Percentiles rank a stretch among this genome's conserved stretches.
Conservation (phyloP, 1,284 basidiomycete species). For the Inonotus hispidus region DNA sequence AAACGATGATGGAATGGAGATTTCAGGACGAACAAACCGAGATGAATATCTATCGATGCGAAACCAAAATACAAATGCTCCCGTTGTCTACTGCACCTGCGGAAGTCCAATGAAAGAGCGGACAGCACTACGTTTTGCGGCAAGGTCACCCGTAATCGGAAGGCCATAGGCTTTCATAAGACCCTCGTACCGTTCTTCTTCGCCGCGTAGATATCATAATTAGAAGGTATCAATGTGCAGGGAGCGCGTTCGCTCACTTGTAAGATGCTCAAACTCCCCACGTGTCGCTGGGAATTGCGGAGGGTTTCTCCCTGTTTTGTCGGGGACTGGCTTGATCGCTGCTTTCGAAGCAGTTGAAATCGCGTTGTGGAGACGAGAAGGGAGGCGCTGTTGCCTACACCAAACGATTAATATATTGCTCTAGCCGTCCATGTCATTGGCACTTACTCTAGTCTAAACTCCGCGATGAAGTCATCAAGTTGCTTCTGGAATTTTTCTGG, state of each 20-base stretch:
- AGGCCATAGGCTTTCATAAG: conserved; percentile 32
- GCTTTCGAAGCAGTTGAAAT: conserved; percentile 29
- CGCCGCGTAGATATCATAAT: background rate
- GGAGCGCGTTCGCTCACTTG: conserved; percentile 27
- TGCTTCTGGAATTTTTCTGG: conserved; percentile 30
- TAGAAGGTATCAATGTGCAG: background rate
- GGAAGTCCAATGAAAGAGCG: conserved; percentile 35
- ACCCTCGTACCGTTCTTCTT: conserved; percentile 37
- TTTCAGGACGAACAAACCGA: background rate
- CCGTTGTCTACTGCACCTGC: conserved; percentile 2
- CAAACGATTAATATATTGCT: background rate
- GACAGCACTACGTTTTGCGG: conserved; percentile 33
- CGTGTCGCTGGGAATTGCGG: conserved; percentile 34
- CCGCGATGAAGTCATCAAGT: conserved; percentile 28
- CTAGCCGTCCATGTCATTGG: background rate
- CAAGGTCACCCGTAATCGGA: conserved; percentile 32
- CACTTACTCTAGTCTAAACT: conserved; percentile 33
- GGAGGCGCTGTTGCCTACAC: conserved; percentile 32
- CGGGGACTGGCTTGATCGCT: conserved; percentile 28
- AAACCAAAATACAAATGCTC: background rate
- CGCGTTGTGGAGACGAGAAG: conserved; percentile 33
- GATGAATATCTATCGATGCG: background rate
- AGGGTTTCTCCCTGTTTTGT: conserved; percentile 32
- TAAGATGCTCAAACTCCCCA: conserved; percentile 38
- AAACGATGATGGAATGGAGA: background rate